These are phyloP conservation scores for Phytophthora palmivora DNA, from an alignment of 352 stramenopile species.

Conservation along the genomic window DNA sequence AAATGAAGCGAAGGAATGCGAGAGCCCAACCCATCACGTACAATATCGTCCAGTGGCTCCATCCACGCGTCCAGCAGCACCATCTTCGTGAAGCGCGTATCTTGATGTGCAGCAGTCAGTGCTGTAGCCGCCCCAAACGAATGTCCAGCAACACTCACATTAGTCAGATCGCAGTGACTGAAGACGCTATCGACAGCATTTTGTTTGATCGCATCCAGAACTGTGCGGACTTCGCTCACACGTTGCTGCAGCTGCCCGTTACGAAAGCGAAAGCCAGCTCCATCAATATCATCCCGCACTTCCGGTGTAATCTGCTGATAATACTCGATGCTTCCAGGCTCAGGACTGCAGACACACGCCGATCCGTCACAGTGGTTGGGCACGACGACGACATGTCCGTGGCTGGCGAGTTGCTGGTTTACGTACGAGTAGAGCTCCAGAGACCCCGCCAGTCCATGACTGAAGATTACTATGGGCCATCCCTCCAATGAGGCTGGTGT, in stretches of 20 bases:
- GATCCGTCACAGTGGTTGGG: constrained; percentile 75
- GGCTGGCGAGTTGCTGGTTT: constrained; percentile 73
- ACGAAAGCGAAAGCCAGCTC: constrained; percentile 63
- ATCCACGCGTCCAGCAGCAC: constrained; percentile 77
- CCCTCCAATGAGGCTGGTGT: constrained; percentile 19
- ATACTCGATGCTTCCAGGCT: constrained; percentile 55
- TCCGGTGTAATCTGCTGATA: constrained; percentile 63
- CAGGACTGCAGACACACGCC: constrained; percentile 53
- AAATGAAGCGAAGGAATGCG: constrained; percentile 61
- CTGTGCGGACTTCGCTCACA: constrained; percentile 54
- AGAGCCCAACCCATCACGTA: constrained; percentile 43
- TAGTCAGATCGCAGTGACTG: constrained; percentile 34
- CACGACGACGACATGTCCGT: constrained; percentile 63
- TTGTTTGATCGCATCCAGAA: constrained; percentile 49
- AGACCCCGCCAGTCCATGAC: constrained; percentile 61
- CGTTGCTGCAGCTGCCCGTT: constrained; percentile 65
- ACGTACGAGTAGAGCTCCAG: constrained; percentile 71
- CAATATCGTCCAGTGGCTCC: constrained; percentile 57
- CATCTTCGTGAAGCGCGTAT: constrained; percentile 51
- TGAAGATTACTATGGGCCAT: constrained; percentile 71
- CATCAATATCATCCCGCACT: constrained; percentile 54
- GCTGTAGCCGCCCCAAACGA: constrained; percentile 74
- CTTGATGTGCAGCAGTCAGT: constrained; percentile 53
- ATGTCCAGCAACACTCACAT: constrained; percentile 57
- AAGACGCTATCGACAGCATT: constrained; percentile 36